Percentiles rank a stretch among this genome's conserved stretches.
Evolutionary conservation across 306 rosid genomes (phyloP).

Genomic region (Nissolia schottii): DNA sequence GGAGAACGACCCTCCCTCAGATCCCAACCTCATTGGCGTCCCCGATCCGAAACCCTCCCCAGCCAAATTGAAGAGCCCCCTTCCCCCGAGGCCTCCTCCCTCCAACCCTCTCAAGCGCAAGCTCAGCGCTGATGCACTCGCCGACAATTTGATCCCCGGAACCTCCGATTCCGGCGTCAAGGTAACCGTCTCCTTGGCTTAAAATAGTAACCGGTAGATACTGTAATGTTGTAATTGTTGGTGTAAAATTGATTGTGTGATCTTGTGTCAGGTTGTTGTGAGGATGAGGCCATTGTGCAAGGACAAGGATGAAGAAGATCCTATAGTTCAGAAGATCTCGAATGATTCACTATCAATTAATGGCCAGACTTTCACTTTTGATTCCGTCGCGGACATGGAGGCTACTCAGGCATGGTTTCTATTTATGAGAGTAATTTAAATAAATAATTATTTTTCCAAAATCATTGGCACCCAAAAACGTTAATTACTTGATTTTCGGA

Average conservation of each 20-base stretch:
- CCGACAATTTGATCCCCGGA: slow-evolving; percentile 46
- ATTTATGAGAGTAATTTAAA: too few species aligned
- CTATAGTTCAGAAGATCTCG: slow-evolving; percentile 73
- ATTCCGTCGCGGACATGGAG: slow-evolving; percentile 74
- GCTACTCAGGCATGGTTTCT: slow-evolving; percentile 75
- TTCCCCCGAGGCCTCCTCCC: slow-evolving; percentile 89
- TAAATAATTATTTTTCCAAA: background rate
- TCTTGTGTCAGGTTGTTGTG: slow-evolving; percentile 61
- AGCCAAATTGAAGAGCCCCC: slow-evolving; percentile 59
- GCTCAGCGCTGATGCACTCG: slow-evolving; percentile 49
- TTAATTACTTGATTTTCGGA: background rate
- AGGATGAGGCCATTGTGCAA: slow-evolving; percentile 70
- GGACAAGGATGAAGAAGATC: slow-evolving; percentile 76
- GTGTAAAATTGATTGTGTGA: background rate
- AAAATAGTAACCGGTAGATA: background rate
- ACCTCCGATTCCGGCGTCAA: slow-evolving; percentile 86
- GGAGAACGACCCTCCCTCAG: slow-evolving; percentile 78
- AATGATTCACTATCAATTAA: slow-evolving; percentile 64
- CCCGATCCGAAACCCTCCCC: slow-evolving; percentile 54
- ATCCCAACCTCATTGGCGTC: slow-evolving; percentile 35
- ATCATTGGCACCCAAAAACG: background rate
- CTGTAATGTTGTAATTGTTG: background rate
- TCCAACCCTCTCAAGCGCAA: slow-evolving; percentile 92
- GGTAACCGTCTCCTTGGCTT: slow-evolving; percentile 28
- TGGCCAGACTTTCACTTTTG: slow-evolving; percentile 88